These are phyloP conservation scores for Epichloe uncinata DNA, from an alignment of 2,329 filamentous ascomycete genomes.

Conservation along the genomic window DNA sequence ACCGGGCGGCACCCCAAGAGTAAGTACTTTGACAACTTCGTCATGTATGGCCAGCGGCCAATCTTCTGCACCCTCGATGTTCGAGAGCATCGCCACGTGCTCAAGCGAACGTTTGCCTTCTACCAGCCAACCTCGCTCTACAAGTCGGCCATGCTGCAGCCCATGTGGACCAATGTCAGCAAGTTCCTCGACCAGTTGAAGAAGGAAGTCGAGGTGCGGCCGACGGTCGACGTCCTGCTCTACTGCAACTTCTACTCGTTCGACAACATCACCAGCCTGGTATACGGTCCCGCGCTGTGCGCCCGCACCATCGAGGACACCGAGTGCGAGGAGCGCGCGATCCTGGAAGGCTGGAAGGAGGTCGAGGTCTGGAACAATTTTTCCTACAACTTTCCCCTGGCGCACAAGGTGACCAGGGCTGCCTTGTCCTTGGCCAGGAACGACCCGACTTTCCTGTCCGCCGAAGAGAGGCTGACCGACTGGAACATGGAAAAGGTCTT, in stretches of 20 bases:
- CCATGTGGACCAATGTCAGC: not conserved
- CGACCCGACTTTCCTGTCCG: slow-evolving; percentile 1
- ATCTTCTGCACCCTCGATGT: slow-evolving; percentile 1
- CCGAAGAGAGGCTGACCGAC: slow-evolving; percentile 3
- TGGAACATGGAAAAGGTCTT: slow-evolving; percentile 3
- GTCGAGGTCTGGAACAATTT: slow-evolving; percentile 4
- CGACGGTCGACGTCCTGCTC: slow-evolving; percentile 1
- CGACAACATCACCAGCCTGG: slow-evolving; percentile 4
- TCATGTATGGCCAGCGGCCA: slow-evolving; percentile 3
- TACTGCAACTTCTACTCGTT: slow-evolving; percentile 5
- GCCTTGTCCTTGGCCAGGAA: not conserved
- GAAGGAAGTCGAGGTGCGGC: not conserved
- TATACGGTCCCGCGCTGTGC: slow-evolving; percentile 1
- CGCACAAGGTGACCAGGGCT: not conserved
- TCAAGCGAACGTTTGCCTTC: slow-evolving; percentile 3
- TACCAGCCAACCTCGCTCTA: slow-evolving; percentile 2
- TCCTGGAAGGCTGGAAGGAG: slow-evolving; percentile 2
- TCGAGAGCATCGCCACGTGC: slow-evolving; percentile 4
- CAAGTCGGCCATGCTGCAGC: not conserved
- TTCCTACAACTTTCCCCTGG: slow-evolving; percentile 1
- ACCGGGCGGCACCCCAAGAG: slow-evolving; percentile 5
- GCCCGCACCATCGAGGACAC: slow-evolving; percentile 2
- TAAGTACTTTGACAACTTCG: slow-evolving; percentile 3
- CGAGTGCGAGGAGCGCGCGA: slow-evolving; percentile 1
- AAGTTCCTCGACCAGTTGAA: not conserved